Evolutionary conservation across 2,329 filamentous ascomycete genomes (phyloP).

Genomic region (Epichloe festucae): DNA sequence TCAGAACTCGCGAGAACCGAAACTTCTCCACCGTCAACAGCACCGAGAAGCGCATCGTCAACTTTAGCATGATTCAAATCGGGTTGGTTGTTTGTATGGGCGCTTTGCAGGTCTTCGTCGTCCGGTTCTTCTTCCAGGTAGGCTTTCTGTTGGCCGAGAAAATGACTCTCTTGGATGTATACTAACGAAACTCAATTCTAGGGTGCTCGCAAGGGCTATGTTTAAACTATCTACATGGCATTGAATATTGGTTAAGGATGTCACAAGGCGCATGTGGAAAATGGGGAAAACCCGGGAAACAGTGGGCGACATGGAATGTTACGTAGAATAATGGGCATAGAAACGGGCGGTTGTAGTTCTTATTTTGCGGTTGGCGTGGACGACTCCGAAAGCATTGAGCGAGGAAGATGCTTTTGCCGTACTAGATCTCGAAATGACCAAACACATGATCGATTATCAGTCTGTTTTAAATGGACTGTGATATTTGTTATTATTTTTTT

Average conservation of each 20-base stretch:
- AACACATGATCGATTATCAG: not conserved
- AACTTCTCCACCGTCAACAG: slow-evolving; percentile 97
- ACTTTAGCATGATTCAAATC: slow-evolving; percentile 90
- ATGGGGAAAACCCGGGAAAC: slow-evolving; percentile 6
- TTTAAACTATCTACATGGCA: slow-evolving; percentile 29
- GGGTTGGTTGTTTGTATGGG: slow-evolving; percentile 91
- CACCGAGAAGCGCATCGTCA: slow-evolving; percentile 91
- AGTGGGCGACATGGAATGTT: slow-evolving; percentile 15
- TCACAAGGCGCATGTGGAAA: slow-evolving; percentile 17
- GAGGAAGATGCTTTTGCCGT: not conserved
- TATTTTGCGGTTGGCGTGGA: not conserved
- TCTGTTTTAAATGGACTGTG: not conserved
- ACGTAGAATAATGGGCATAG: slow-evolving; percentile 12
- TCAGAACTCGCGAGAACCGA: slow-evolving; percentile 94
- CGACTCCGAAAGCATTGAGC: not conserved
- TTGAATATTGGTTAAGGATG: slow-evolving; percentile 12
- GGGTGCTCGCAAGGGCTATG: slow-evolving; percentile 57
- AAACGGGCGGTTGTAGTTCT: slow-evolving; percentile 1
- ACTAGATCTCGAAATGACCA: not conserved
- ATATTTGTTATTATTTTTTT: not conserved
- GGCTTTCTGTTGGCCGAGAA: not conserved
- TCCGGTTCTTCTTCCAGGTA: slow-evolving; percentile 97
- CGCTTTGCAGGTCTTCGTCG: slow-evolving; percentile 89
- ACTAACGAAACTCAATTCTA: slow-evolving; percentile 16
- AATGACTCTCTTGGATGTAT: not conserved